A percentile compares a stretch with the other conserved stretches of the same genome.
Conservation (phyloP, 1,284 basidiomycete species). For the Papiliotrema terrestris region DNA sequence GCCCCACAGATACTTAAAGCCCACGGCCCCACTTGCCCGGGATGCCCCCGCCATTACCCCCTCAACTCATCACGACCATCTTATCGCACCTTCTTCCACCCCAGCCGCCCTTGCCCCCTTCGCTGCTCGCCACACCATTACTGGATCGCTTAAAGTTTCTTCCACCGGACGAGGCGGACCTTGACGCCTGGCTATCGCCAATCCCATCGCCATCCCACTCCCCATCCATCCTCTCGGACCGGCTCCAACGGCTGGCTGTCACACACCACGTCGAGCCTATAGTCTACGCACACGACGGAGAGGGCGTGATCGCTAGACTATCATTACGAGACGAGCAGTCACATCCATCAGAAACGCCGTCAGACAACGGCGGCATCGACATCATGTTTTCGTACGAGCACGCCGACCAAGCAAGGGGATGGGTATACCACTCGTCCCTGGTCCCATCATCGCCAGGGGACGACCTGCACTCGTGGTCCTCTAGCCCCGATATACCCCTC, state of each 20-base stretch:
- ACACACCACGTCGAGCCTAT: conserved; percentile 6
- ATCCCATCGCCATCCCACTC: conserved; percentile 12
- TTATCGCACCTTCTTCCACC: conserved; percentile 44
- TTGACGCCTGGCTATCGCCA: conserved; percentile 41
- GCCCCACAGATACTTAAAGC: too few relatives aligned
- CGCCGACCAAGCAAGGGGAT: conserved; percentile 22
- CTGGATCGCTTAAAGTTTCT: conserved; percentile 41
- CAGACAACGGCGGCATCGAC: background rate
- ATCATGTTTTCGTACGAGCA: conserved; percentile 8
- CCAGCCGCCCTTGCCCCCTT: conserved; percentile 29
- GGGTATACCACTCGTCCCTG: conserved; percentile 30
- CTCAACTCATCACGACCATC: conserved; percentile 25
- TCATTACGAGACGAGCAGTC: background rate
- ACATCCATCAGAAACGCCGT: background rate
- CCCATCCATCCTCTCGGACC: conserved; percentile 5
- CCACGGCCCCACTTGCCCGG: background rate
- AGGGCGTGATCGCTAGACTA: conserved; percentile 13
- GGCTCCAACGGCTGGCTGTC: conserved; percentile 5
- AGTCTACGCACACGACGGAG: conserved; percentile 23
- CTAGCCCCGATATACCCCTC: background rate
- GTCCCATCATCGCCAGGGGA: background rate
- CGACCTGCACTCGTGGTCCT: background rate
- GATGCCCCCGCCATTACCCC: conserved; percentile 21
- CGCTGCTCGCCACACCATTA: conserved; percentile 31
- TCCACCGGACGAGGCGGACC: conserved; percentile 29